A percentile compares a stretch with the other conserved stretches of the same genome.
These are phyloP conservation scores for Tuber magnatum DNA, from an alignment of 495 filamentous ascomycete species.

Conservation along the genomic window DNA sequence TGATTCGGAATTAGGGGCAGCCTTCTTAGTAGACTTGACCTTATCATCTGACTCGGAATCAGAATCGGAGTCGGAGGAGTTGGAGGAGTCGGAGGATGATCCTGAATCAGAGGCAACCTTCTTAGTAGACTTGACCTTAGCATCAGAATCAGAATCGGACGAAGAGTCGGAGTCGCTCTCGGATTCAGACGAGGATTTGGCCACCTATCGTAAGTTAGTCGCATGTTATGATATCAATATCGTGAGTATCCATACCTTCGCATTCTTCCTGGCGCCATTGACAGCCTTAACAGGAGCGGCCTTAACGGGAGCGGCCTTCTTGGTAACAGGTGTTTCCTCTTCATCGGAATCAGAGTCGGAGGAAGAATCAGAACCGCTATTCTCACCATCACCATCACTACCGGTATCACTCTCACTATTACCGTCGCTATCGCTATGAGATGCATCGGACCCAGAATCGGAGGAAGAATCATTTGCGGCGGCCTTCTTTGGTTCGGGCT, in stretches of 20 bases:
- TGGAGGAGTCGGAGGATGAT: no score
- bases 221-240: conserved; percentile 45
- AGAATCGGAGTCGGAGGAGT: conserved; percentile 42
- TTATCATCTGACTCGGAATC: conserved; percentile 47
- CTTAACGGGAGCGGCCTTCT: conserved; percentile 46
- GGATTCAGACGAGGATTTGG: conserved; percentile 21
- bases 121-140: conserved; percentile 42
- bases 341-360: conserved; percentile 48
- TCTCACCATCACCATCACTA: conserved; percentile 7
- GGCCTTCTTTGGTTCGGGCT: conserved; percentile 28
- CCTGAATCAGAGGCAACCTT: conserved; percentile 29
- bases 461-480: conserved; percentile 35
- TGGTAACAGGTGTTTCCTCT: conserved; percentile 45
- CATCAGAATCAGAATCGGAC: conserved; percentile 47
- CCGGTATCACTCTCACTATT: no score
- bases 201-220: conserved; percentile 43
- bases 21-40: conserved; percentile 40
- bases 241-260: conserved; percentile 40
- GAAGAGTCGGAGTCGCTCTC: conserved; percentile 40
- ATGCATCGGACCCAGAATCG: conserved; percentile 42
- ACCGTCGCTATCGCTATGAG: conserved; percentile 24
- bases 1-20: conserved; percentile 24
- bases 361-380: conserved; percentile 43
- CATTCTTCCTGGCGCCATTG: conserved; percentile 43
- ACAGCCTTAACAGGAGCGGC: conserved; percentile 35